Evolutionary conservation across 2,329 filamentous ascomycete genomes (phyloP).

Genomic region (Cladosporium velox): DNA sequence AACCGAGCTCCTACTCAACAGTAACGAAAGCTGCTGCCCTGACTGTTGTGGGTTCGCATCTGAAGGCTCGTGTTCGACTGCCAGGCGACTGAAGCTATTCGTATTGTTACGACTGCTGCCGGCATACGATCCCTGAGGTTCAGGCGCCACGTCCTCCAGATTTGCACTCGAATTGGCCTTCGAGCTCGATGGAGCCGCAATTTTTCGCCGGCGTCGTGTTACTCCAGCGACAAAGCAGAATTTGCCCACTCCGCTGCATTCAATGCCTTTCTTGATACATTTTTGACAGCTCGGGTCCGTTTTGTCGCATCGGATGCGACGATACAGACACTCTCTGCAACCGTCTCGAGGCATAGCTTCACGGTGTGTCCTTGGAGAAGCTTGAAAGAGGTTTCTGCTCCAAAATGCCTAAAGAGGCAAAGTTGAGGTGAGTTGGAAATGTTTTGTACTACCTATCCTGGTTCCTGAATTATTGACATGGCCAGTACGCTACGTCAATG

Average conservation of each 20-base stretch:
- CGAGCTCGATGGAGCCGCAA: neutral
- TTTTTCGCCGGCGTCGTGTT: neutral
- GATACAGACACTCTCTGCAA: conserved; percentile 2
- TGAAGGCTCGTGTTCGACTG: neutral
- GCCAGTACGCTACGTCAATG: neutral
- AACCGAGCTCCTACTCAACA: neutral
- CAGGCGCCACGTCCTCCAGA: neutral
- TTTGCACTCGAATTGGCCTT: neutral
- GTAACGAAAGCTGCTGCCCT: neutral
- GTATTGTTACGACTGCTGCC: neutral
- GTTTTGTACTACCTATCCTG: neutral
- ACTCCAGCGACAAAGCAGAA: conserved; percentile 2
- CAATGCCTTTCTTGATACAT: neutral
- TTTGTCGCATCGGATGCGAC: neutral
- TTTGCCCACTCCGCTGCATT: neutral
- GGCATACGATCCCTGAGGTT: neutral
- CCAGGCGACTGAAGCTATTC: too few relatives aligned
- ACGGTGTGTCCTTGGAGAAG: neutral
- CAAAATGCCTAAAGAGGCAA: neutral
- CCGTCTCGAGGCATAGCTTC: neutral
- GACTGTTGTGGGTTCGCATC: neutral
- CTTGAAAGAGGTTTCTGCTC: neutral
- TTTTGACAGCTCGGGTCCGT: neutral
- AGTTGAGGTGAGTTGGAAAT: neutral
- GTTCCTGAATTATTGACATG: neutral